Percentiles rank a stretch among this genome's conserved stretches.
Conservation (phyloP, 495 filamentous ascomycete genomes). For the Talaromyces wortmannii region DNA sequence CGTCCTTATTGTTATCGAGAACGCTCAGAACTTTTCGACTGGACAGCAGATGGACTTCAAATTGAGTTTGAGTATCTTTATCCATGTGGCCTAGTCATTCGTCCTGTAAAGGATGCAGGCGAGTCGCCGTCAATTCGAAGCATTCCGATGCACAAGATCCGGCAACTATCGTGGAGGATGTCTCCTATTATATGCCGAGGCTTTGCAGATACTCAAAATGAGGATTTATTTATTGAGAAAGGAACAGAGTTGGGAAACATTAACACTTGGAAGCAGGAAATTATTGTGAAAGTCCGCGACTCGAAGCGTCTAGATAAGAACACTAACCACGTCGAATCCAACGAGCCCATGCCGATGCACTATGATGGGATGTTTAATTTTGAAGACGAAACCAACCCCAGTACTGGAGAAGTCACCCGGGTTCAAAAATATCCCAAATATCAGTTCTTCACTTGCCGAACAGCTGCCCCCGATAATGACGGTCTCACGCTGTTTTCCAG, state of each 20-base stretch:
- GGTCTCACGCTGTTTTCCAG: conserved; percentile 46
- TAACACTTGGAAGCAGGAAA: conserved; percentile 27
- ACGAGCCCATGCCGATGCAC: conserved; percentile 50
- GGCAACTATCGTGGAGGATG: too few relatives aligned
- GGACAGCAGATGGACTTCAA: too few relatives aligned
- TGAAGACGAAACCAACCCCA: conserved; percentile 4
- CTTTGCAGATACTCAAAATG: conserved; percentile 36
- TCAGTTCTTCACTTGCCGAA: conserved; percentile 45
- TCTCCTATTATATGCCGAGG: conserved; percentile 47
- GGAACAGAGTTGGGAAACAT: conserved; percentile 36
- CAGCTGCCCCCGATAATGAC: conserved; percentile 35
- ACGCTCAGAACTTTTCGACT: too few relatives aligned
- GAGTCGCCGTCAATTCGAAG: too few relatives aligned
- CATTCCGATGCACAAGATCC: too few relatives aligned
- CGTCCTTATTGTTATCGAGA: too few relatives aligned
- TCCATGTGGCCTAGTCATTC: too few relatives aligned
- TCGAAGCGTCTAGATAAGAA: conserved; percentile 17
- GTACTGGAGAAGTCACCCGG: conserved; percentile 14
- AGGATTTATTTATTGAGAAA: conserved; percentile 36
- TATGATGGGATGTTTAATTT: conserved; percentile 48
- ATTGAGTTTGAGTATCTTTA: too few relatives aligned
- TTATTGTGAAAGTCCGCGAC: conserved; percentile 45
- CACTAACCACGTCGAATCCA: conserved; percentile 40
- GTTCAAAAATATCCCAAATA: conserved; percentile 28
- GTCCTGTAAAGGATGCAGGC: too few relatives aligned